Conservation (phyloP, 768 basidiomycete genomes). For the Trametes elegans region DNA sequence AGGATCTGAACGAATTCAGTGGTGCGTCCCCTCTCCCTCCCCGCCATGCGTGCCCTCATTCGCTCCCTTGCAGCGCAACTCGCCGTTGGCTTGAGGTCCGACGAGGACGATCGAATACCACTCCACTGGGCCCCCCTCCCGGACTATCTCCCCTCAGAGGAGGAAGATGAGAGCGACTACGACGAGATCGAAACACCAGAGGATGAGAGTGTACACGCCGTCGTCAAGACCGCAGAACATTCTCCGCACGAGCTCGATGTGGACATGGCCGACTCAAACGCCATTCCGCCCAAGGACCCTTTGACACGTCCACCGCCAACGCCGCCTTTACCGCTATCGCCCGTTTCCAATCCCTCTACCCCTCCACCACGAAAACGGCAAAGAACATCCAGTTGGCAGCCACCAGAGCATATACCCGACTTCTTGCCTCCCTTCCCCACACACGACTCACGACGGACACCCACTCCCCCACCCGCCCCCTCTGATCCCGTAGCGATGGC, state of each 20-base stretch:
- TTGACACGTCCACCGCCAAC: conserved; percentile 27
- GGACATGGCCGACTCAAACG: conserved; percentile 8
- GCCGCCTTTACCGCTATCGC: conserved; percentile 51
- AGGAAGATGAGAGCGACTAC: conserved; percentile 31
- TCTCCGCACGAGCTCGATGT: conserved; percentile 9
- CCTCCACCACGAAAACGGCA: conserved; percentile 58
- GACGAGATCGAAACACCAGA: conserved; percentile 19
- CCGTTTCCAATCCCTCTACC: conserved; percentile 56
- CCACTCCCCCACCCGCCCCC: conserved; percentile 32
- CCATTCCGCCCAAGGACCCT: conserved; percentile 6
- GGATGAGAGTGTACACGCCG: conserved; percentile 10
- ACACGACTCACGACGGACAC: conserved; percentile 32
- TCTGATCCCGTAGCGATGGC: conserved; percentile 29
- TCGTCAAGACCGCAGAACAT: conserved; percentile 13
- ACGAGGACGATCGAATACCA: conserved; percentile 53
- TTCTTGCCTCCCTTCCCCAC: conserved; percentile 70
- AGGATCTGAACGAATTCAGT: conserved; percentile 73
- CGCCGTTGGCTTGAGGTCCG: conserved; percentile 52
- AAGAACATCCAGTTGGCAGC: conserved; percentile 54
- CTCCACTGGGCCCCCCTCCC: conserved; percentile 41
- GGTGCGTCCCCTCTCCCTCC: conserved; percentile 39
- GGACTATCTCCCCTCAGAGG: conserved; percentile 27
- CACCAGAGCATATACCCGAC: conserved; percentile 62
- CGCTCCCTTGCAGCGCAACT: conserved; percentile 49
- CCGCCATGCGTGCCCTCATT: conserved; percentile 29